phyloP scores from a whole-genome alignment of 805 yeast species.

The Blastobotrys peoriensis region DNA sequence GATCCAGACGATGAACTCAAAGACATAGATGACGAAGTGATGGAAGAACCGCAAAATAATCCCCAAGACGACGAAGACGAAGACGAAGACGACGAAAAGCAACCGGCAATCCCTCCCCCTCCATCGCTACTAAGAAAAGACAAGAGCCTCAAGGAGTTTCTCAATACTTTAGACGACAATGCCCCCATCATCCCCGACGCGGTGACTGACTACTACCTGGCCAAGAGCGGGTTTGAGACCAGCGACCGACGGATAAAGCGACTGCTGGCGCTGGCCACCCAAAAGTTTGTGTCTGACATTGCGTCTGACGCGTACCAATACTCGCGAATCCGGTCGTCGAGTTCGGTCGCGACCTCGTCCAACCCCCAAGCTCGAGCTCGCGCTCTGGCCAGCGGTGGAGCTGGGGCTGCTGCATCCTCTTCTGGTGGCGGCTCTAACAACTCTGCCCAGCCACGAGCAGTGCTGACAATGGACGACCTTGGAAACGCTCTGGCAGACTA shows the following conservation, averaged over 20 bases:
- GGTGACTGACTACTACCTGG: slow-evolving; percentile 85
- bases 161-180: slow-evolving; percentile 85
- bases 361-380: slow-evolving; percentile 84
- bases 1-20: no score
- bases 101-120: slow-evolving; percentile 18
- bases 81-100: slow-evolving; percentile 17
- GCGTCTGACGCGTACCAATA: slow-evolving; percentile 97
- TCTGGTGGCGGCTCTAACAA: slow-evolving; percentile 33
- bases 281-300: slow-evolving; percentile 86
- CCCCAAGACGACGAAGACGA: slow-evolving; percentile 22
- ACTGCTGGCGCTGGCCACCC: slow-evolving; percentile 88
- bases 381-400: slow-evolving; percentile 63
- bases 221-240: slow-evolving; percentile 78
- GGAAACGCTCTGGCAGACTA: slow-evolving; percentile 91
- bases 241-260: slow-evolving; percentile 75
- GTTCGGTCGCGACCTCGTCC: slow-evolving; percentile 77
- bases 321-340: slow-evolving; percentile 82
- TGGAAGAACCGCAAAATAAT: no score
- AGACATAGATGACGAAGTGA: background rate
- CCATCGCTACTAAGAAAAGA: slow-evolving; percentile 23
- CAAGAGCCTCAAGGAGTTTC: slow-evolving; percentile 58
- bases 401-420: slow-evolving; percentile 28
- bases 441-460: slow-evolving; percentile 58
- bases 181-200: slow-evolving; percentile 97
- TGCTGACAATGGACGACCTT: slow-evolving; percentile 87